Evolutionary conservation across 2,329 filamentous ascomycete species (phyloP).

Genomic region (Zymoseptoria pseudotritici): DNA sequence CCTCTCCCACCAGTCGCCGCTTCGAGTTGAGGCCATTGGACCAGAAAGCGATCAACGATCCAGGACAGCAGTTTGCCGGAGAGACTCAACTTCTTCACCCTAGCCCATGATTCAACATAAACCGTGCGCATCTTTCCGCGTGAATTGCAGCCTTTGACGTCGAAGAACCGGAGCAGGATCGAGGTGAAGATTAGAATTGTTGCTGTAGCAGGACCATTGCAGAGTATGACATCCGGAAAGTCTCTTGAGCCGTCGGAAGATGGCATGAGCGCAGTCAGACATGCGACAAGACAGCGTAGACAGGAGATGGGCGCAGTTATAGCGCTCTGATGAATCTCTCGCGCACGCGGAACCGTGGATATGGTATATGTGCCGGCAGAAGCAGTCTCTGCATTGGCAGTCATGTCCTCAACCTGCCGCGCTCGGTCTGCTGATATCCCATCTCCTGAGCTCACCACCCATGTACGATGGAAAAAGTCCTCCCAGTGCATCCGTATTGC

Average conservation of each 20-base stretch:
- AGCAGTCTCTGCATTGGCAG: neutral
- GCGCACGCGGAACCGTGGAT: slow-evolving; percentile 65
- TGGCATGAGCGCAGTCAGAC: slow-evolving; percentile 48
- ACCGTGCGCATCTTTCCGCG: slow-evolving; percentile 60
- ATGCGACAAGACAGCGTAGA: slow-evolving; percentile 56
- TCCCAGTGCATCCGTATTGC: slow-evolving; percentile 32
- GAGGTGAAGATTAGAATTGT: slow-evolving; percentile 63
- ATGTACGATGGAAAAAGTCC: slow-evolving; percentile 61
- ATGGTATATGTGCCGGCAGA: slow-evolving; percentile 49
- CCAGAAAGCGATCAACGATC: slow-evolving; percentile 69
- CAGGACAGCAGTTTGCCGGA: slow-evolving; percentile 69
- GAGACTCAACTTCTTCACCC: slow-evolving; percentile 73
- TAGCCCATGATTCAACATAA: slow-evolving; percentile 89
- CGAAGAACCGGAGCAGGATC: slow-evolving; percentile 48
- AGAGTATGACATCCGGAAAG: slow-evolving; percentile 69
- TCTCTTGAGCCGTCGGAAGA: slow-evolving; percentile 14
- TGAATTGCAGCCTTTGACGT: slow-evolving; percentile 31
- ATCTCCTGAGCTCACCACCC: slow-evolving; percentile 73
- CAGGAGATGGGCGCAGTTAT: slow-evolving; percentile 64
- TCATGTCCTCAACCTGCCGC: slow-evolving; percentile 52
- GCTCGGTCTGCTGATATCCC: slow-evolving; percentile 59
- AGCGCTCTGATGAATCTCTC: slow-evolving; percentile 74
- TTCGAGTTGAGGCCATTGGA: slow-evolving; percentile 68
- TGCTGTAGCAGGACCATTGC: slow-evolving; percentile 82
- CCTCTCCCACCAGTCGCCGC: slow-evolving; percentile 31